A percentile compares a stretch with the other conserved stretches of the same genome.
Conservation (phyloP, 2,329 filamentous ascomycete species). For the Incumbomyces lentus region DNA sequence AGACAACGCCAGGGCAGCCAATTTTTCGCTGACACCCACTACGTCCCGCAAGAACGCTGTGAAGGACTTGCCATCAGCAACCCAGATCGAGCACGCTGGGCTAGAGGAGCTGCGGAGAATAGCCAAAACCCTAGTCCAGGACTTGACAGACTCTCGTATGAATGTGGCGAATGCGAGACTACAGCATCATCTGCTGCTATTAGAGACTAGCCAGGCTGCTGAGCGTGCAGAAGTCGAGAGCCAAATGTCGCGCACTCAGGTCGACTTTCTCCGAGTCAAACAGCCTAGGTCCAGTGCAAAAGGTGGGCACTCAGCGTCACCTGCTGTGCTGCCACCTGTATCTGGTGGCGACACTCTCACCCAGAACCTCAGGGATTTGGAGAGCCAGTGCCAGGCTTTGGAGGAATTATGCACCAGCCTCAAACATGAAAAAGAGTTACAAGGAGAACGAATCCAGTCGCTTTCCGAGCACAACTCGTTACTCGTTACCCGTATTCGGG, state of each 20-base stretch:
- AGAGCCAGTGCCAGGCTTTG: conserved; percentile 48
- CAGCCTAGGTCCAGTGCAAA: conserved; percentile 44
- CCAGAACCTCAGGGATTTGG: conserved; percentile 52
- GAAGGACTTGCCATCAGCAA: conserved; percentile 36
- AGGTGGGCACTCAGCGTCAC: conserved; percentile 34
- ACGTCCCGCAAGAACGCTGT: conserved; percentile 32
- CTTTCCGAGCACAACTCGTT: conserved; percentile 67
- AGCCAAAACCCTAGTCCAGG: conserved; percentile 42
- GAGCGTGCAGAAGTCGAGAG: conserved; percentile 85
- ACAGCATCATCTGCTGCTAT: conserved; percentile 71
- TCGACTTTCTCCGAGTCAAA: conserved; percentile 68
- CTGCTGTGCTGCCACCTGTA: conserved; percentile 30
- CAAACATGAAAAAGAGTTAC: conserved; percentile 64
- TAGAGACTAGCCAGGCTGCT: conserved; percentile 74
- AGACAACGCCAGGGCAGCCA: neutral
- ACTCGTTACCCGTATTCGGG: conserved; percentile 71
- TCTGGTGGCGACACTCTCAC: conserved; percentile 51
- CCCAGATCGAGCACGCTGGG: conserved; percentile 44
- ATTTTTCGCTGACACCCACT: conserved; percentile 37
- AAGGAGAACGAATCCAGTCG: conserved; percentile 60
- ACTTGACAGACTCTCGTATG: conserved; percentile 61
- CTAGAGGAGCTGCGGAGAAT: conserved; percentile 44
- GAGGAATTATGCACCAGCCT: conserved; percentile 53
- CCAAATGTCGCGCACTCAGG: conserved; percentile 78
- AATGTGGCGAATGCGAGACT: conserved; percentile 83